These are phyloP conservation scores for Rhynchospora pubera DNA, from an alignment of 176 grass and related monocot genomes.

Conservation along the genomic window DNA sequence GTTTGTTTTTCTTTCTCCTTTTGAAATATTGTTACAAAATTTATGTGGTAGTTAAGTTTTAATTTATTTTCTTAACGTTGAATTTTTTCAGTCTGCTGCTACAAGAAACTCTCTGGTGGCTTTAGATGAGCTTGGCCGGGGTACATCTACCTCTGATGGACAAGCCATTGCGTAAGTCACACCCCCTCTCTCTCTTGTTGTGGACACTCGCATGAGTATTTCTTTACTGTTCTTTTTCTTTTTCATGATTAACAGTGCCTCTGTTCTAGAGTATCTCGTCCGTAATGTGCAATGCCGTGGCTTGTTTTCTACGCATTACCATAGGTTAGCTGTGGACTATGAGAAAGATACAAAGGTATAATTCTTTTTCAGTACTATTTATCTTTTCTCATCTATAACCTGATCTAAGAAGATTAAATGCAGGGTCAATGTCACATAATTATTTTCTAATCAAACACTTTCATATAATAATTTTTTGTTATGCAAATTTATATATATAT, in stretches of 20 bases:
- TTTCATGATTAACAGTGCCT: constrained; percentile 40
- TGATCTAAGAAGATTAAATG: no score
- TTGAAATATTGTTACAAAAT: neutral
- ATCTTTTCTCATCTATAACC: no score
- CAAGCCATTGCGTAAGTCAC: constrained; percentile 88
- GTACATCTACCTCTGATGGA: constrained; percentile 98
- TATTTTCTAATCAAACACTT: no score
- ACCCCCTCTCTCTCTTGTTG: neutral
- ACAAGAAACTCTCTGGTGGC: constrained; percentile 85
- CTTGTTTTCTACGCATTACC: constrained; percentile 96
- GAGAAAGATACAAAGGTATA: constrained; percentile 58
- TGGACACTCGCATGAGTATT: neutral
- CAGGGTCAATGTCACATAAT: no score
- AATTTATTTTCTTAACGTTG: constrained; percentile 12
- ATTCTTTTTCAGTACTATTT: no score
- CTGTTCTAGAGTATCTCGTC: constrained; percentile 87
- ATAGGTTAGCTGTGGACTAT: constrained; percentile 74
- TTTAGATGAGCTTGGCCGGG: constrained; percentile 96
- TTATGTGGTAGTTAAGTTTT: neutral
- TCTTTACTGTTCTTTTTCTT: constrained; percentile 20
- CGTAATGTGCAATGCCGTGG: constrained; percentile 66
- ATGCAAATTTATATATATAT: no score
- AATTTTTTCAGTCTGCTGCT: constrained; percentile 64
- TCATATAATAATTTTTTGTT: no score
- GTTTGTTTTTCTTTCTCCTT: neutral